These are phyloP conservation scores for Yarrowia keelungensis DNA, from an alignment of 805 yeast genomes.

Conservation along the genomic window DNA sequence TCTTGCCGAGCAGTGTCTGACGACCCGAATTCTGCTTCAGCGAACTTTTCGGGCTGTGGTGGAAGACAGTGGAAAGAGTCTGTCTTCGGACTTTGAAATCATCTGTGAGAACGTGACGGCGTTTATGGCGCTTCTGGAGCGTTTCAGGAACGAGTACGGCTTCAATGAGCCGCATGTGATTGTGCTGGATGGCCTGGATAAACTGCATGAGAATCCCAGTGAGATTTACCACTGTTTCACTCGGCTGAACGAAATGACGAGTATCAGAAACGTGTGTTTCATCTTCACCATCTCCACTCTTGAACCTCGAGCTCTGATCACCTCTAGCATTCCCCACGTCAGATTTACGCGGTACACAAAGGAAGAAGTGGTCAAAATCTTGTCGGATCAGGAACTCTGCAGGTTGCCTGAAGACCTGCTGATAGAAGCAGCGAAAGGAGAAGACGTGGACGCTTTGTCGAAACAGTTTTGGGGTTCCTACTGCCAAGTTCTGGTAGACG, in stretches of 20 bases:
- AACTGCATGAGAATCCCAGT: conserved; percentile 54
- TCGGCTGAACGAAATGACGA: conserved; percentile 54
- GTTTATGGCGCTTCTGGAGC: conserved; percentile 53
- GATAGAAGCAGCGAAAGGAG: not conserved
- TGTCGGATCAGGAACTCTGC: conserved; percentile 49
- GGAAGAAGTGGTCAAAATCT: conserved; percentile 51
- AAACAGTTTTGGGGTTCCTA: conserved; percentile 54
- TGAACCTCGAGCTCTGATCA: conserved; percentile 54
- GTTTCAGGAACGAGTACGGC: conserved; percentile 48
- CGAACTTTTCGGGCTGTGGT: conserved; percentile 54
- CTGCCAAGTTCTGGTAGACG: conserved; percentile 54
- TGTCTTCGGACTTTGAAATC: conserved; percentile 44
- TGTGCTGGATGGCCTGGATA: conserved; percentile 61
- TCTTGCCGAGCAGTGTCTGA: conserved; percentile 58
- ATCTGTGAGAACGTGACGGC: conserved; percentile 54
- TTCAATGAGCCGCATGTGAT: conserved; percentile 55
- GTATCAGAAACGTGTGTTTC: conserved; percentile 52
- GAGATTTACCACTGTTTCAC: conserved; percentile 55
- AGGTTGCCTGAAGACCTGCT: conserved; percentile 43
- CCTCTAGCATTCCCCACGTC: conserved; percentile 55
- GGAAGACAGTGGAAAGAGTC: conserved; percentile 51
- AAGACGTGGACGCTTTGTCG: conserved; percentile 41
- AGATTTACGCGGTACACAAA: conserved; percentile 55
- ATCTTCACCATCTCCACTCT: conserved; percentile 56
- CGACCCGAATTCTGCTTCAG: conserved; percentile 58